Percentiles rank a stretch among this genome's conserved stretches.
Conservation (phyloP, 352 stramenopile species). For the Globisporangium barbulae region DNA sequence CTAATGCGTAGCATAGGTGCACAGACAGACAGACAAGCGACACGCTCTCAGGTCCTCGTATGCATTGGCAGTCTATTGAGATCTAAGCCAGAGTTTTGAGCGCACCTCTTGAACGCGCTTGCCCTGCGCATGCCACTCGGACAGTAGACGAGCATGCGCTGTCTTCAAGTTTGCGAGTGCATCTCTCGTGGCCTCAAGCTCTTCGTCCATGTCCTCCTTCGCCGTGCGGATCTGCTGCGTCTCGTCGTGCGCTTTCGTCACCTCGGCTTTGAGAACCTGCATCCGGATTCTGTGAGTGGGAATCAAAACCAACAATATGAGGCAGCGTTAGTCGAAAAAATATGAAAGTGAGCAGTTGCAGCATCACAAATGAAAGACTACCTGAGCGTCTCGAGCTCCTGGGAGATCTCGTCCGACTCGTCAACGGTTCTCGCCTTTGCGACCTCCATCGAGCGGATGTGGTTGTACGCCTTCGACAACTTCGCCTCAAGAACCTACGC, state of each 20-base stretch:
- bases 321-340: not conserved
- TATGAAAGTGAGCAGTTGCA: not conserved
- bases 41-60: not conserved
- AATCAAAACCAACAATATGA: not conserved
- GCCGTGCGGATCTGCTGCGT: slow-evolving; percentile 12
- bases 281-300: slow-evolving; percentile 15
- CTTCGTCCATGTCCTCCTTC: slow-evolving; percentile 24
- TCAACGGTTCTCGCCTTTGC: slow-evolving; percentile 29
- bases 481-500: slow-evolving; percentile 30
- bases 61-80: not conserved
- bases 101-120: slow-evolving; percentile 32
- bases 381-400: slow-evolving; percentile 28
- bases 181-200: slow-evolving; percentile 16
- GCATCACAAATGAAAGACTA: not conserved
- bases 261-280: slow-evolving; percentile 20
- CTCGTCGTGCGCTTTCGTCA: slow-evolving; percentile 21
- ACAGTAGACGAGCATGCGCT: slow-evolving; percentile 16
- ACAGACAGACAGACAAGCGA: not conserved
- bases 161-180: slow-evolving; percentile 14
- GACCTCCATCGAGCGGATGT: slow-evolving; percentile 40
- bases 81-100: not conserved
- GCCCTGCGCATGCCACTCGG: slow-evolving; percentile 15
- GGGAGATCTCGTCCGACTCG: slow-evolving; percentile 30
- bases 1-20: slow-evolving; percentile 5
- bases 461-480: slow-evolving; percentile 24